Evolutionary conservation across 1,284 basidiomycete genomes (phyloP), one percentile per base, ranked within the genome.

Genomic region (Singerocomus rubriflavus): DNA sequence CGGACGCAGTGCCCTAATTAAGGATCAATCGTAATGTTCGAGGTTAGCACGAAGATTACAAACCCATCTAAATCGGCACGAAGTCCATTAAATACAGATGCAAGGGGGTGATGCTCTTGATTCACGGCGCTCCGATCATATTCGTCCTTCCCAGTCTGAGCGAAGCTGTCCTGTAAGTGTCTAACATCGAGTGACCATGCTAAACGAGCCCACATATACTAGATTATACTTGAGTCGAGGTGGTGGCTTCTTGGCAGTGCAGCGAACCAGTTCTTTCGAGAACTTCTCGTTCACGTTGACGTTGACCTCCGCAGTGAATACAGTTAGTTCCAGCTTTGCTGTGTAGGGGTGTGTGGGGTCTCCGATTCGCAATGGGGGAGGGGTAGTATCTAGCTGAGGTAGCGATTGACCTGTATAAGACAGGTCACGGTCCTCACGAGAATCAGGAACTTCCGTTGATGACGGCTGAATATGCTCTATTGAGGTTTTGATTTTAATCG

Each of bases 191-290:
- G 31, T 17, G 8, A n/a, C 37, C 9, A 12, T 46, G 25, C 12
- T 11, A 12, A 31, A 29, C 50, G 34, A 4, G 72, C 83, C 51
- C 48, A 90, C 88, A 73, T 92, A 98, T 37, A 99, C 92, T 16
- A 99, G 73, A 58, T 91, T 85, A 51, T 92, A 88, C 43, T 81
- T 84, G 63, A 95, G 83, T 48, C 75, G 80, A 8, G 73, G 74
- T 0, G 97, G 97, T 0, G 93, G 89, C 36, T 91, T 86, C 76
- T 99, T 99, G 79, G 98, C 98, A 0, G 95, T 99, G 9, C 93
- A 91, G 44, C 96, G 79, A 59, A 93, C 81, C 31, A 99, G 77
- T 67, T 98, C 96, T 2, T 77, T 67, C 1, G 80, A 78, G 56
- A 94, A 81, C 53, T 89, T 85, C 54, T 81, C 76, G 54, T 88